Base-by-base conservation (phyloP, 2,329 filamentous ascomycete species). In the Akanthomyces dipterigenus region DNA sequence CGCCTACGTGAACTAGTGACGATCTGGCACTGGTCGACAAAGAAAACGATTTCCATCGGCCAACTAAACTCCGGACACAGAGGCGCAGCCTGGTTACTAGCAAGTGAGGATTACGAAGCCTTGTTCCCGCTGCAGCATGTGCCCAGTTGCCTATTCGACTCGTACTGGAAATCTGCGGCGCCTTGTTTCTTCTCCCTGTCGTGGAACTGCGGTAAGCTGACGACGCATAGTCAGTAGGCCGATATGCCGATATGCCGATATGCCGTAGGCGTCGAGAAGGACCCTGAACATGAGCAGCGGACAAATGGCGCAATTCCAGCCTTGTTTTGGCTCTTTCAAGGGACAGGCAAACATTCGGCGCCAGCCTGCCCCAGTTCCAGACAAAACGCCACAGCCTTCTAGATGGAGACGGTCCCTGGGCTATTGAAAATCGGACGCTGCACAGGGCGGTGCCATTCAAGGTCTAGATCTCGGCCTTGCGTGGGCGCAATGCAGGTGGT, bases 301-400 rank as follows among this genome's bases (percentile, higher is more conserved):
- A 31, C 55, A 49, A 58, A 48, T 58, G 45, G 31, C 55, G 54
- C 54, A 57, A 57, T 26, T 26, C 42, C 55, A 57, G 55, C 55
- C 55, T 43, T 57, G 49, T 38, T 16, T 34, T 7, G 31, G 7
- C 31, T 34, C 8, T 34, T 7, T 12, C 22, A 43, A 38, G 38
- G 54, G 40, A 22, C 40, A 36, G 26, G 24, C 31, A 34, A 16
- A 20, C 16, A 26, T 22, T 14, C 36, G 18, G 42, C 31, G 7
- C 31, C 31, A 34, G 31, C 31, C 6, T 11, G 31, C 31, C 5
- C n/a, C 40, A 56, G 42, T 26, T 46, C 54, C 42, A 56, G 54
- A 56, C 20, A 24, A 14, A 38, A 40, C 55, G 55, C 55, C 55
- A 57, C 54, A 46, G 28, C 54, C 40, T 40, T 46, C 20, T 28